These are phyloP conservation scores for Cryptococcus maquisensis DNA, from an alignment of 1,284 basidiomycete species.

Conservation along the genomic window DNA sequence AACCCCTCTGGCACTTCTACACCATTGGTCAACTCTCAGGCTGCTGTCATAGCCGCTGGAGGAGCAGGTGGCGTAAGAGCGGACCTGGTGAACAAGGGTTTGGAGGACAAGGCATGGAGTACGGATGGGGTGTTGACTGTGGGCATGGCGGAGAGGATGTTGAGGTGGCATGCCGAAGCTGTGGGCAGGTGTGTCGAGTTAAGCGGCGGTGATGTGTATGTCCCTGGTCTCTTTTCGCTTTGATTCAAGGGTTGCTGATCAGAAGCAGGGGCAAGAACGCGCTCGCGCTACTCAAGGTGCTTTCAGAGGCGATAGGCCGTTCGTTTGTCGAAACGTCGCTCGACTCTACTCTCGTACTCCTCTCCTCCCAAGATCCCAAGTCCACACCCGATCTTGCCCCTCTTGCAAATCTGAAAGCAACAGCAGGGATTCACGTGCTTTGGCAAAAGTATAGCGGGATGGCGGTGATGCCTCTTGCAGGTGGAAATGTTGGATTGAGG, in stretches of 20 bases:
- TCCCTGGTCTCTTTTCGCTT: constrained; percentile 11
- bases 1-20: constrained; percentile 8
- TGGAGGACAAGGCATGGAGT: constrained; percentile 67
- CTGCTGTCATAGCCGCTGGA: neutral
- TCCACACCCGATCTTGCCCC: constrained; percentile 73
- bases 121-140: constrained; percentile 76
- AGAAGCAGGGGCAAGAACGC: constrained; percentile 75
- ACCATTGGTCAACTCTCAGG: neutral
- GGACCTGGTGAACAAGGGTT: constrained; percentile 20
- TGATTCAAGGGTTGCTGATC: neutral
- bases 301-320: constrained; percentile 82
- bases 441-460: constrained; percentile 97
- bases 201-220: constrained; percentile 77
- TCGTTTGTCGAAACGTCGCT: constrained; percentile 87
- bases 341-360: constrained; percentile 66
- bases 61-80: neutral
- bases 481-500: constrained; percentile 76
- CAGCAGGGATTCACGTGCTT: constrained; percentile 88
- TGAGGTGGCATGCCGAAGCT: constrained; percentile 94
- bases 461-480: constrained; percentile 83
- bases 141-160: constrained; percentile 76
- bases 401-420: constrained; percentile 63
- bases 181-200: constrained; percentile 88
- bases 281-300: constrained; percentile 74
- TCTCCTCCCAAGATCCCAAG: constrained; percentile 59